A percentile compares a stretch with the other conserved stretches of the same genome.
Evolutionary conservation across 169 alveolate species (phyloP).

Genomic region (Plasmodium yoelii): DNA sequence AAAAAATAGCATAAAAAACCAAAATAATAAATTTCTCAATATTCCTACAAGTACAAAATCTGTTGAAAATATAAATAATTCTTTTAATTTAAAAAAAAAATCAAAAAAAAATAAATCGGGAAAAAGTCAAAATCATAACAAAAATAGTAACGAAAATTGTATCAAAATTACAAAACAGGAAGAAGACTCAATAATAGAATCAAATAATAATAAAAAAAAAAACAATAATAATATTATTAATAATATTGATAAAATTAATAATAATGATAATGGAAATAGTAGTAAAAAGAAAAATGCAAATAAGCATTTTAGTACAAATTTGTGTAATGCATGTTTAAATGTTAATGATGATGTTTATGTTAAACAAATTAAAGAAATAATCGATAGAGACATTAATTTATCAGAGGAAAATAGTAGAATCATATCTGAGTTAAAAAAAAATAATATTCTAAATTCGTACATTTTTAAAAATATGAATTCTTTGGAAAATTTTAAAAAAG

Average conservation of each 20-base stretch:
- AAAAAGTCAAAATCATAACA: neutral
- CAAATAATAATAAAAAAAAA: neutral
- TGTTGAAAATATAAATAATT: neutral
- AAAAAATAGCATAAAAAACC: too few relatives aligned
- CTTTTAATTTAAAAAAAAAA: neutral
- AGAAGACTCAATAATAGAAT: constrained; percentile 3
- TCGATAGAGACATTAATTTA: constrained; percentile 30
- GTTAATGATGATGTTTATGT: constrained; percentile 51
- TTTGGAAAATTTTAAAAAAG: constrained; percentile 74
- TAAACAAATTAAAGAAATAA: constrained; percentile 60
- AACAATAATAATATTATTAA: neutral
- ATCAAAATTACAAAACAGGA: neutral
- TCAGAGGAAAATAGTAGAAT: constrained; percentile 28
- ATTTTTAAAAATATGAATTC: constrained; percentile 31
- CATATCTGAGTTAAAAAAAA: constrained; percentile 1
- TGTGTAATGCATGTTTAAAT: constrained; percentile 63
- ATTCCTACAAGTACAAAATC: neutral
- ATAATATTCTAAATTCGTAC: constrained; percentile 7
- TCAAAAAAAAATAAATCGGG: neutral
- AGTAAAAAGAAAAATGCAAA: constrained; percentile 35
- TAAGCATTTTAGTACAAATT: constrained; percentile 42
- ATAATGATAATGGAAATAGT: neutral
- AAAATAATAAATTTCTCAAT: too few relatives aligned
- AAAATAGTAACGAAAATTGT: neutral
- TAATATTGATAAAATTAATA: neutral